Conservation (phyloP, 768 basidiomycete genomes). For the Serendipita vermifera region DNA sequence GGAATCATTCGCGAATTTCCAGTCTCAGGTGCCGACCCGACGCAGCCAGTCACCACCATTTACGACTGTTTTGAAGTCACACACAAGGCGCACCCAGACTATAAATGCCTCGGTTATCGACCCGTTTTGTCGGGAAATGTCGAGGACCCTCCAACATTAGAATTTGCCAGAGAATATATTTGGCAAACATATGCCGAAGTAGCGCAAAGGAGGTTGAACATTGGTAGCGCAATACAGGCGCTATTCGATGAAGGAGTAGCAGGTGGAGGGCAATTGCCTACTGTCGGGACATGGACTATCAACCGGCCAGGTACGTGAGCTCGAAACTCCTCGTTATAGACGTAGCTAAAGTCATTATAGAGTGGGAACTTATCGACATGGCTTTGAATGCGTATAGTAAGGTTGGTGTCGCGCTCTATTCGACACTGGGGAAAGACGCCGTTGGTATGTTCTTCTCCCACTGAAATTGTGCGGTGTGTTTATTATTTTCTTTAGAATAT, state of each 20-base stretch:
- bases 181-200: slow-evolving; percentile 72
- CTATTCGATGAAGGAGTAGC: slow-evolving; percentile 51
- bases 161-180: slow-evolving; percentile 51
- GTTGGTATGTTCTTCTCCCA: slow-evolving; percentile 46
- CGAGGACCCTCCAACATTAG: slow-evolving; percentile 35
- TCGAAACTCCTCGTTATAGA: background rate
- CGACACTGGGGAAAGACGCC: slow-evolving; percentile 82
- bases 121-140: slow-evolving; percentile 29
- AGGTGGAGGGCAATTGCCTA: slow-evolving; percentile 50
- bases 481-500: slow-evolving; percentile 37
- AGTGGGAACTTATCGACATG: slow-evolving; percentile 89
- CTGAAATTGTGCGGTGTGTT: background rate
- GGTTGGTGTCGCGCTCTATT: slow-evolving; percentile 82
- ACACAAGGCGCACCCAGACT: slow-evolving; percentile 36
- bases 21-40: background rate
- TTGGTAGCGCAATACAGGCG: slow-evolving; percentile 62
- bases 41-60: background rate
- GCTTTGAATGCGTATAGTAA: slow-evolving; percentile 70
- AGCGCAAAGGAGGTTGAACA: slow-evolving; percentile 50
- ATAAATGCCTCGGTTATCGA: slow-evolving; percentile 54
- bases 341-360: slow-evolving; percentile 33
- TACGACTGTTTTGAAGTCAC: slow-evolving; percentile 57
- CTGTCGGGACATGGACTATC: slow-evolving; percentile 72
- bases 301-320: slow-evolving; percentile 58
- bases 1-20: slow-evolving; percentile 2